Evolutionary conservation across 2,329 filamentous ascomycete species (phyloP).

Genomic region (Dactylellina haptotyla): DNA sequence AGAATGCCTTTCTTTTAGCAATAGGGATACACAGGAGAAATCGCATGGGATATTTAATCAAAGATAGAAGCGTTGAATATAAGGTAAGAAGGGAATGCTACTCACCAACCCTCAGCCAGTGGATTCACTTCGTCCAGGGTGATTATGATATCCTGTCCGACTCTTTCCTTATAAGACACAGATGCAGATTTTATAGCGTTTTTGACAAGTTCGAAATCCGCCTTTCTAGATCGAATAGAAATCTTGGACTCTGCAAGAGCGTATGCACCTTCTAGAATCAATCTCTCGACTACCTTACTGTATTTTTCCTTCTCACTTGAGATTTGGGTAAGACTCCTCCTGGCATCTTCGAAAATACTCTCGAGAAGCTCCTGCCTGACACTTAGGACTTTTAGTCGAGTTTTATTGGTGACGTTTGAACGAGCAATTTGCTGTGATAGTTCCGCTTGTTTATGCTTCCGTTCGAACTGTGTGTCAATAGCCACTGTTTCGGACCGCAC

Average conservation of each 20-base stretch:
- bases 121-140: slow-evolving; percentile 81
- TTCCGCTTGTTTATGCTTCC: slow-evolving; percentile 98
- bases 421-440: slow-evolving; percentile 99
- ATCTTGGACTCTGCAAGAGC: slow-evolving; percentile 83
- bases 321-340: slow-evolving; percentile 74
- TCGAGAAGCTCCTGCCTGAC: slow-evolving; percentile 92
- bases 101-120: slow-evolving; percentile 84
- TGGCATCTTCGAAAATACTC: slow-evolving; percentile 82
- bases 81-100: too few relatives aligned
- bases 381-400: slow-evolving; percentile 84
- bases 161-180: slow-evolving; percentile 83
- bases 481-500: slow-evolving; percentile 92
- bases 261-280: slow-evolving; percentile 91
- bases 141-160: slow-evolving; percentile 75
- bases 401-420: slow-evolving; percentile 96
- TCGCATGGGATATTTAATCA: too few relatives aligned
- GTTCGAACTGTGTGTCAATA: slow-evolving; percentile 93
- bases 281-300: slow-evolving; percentile 76
- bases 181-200: slow-evolving; percentile 80
- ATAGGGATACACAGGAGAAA: neutral
- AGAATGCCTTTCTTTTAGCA: slow-evolving; percentile 34
- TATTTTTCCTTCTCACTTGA: slow-evolving; percentile 79
- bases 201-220: slow-evolving; percentile 75
- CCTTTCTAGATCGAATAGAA: slow-evolving; percentile 78
- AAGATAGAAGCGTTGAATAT: too few relatives aligned